Conservation (phyloP, 169 alveolate species). For the Cryptosporidium sp. region DNA sequence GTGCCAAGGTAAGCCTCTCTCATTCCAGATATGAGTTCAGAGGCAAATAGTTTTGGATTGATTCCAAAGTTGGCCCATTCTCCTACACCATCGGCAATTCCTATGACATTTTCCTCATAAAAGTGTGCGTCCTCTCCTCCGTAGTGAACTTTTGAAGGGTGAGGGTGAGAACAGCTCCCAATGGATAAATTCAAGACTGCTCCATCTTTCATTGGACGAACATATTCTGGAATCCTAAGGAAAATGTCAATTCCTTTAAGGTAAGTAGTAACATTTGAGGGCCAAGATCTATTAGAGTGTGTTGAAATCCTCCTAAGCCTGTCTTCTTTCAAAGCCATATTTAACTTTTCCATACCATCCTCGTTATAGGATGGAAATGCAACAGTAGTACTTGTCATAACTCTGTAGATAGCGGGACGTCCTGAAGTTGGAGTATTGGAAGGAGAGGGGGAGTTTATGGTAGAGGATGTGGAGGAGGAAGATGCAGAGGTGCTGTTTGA, state of each 20-base stretch:
- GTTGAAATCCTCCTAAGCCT: slow-evolving; percentile 57
- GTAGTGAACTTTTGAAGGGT: slow-evolving; percentile 82
- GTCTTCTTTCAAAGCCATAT: slow-evolving; percentile 60
- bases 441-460: neutral
- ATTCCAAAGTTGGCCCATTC: slow-evolving; percentile 83
- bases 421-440: slow-evolving; percentile 10
- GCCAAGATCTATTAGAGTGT: slow-evolving; percentile 48
- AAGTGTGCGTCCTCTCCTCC: slow-evolving; percentile 92
- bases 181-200: slow-evolving; percentile 17
- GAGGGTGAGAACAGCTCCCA: slow-evolving; percentile 77
- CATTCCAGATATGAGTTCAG: slow-evolving; percentile 80
- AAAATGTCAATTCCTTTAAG: slow-evolving; percentile 62
- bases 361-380: slow-evolving; percentile 35
- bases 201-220: slow-evolving; percentile 33
- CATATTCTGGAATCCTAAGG: slow-evolving; percentile 48
- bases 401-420: slow-evolving; percentile 31
- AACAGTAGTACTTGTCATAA: slow-evolving; percentile 43
- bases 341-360: slow-evolving; percentile 43
- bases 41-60: slow-evolving; percentile 80
- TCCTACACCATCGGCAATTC: slow-evolving; percentile 87
- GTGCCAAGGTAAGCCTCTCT: slow-evolving; percentile 59
- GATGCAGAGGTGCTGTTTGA: neutral
- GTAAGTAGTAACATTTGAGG: slow-evolving; percentile 53
- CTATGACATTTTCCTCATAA: slow-evolving; percentile 79
- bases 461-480: neutral